Evolutionary conservation across 2,329 filamentous ascomycete species (phyloP), one percentile per base, ranked within the genome.

Genomic region (Orbilia brochopaga): DNA sequence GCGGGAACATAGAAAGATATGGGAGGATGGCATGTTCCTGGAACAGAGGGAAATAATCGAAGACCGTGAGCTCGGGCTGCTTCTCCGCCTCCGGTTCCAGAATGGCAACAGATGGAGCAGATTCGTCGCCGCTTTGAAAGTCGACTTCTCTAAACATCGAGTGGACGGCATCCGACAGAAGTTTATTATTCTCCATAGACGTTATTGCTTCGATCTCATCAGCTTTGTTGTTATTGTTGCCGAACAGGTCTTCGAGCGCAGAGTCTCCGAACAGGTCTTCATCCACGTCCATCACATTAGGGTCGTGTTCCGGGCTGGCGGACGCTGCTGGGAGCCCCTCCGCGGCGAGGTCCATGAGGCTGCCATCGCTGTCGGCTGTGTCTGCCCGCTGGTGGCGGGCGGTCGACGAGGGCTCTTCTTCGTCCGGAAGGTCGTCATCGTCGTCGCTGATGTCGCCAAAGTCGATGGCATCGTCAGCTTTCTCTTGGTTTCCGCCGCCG

Each of bases 401-500:
- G 10, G 27, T 1, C 1, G 19, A 23, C 15, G 75, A 53, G 5
- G 70, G 74, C 60, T 87, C 85, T 62, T 87, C 85, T 70, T 90
- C 88, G 74, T 94, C 91, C 5, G 94, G 91, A 10, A 91, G 89
- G 6, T 96, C 59, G 21, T 70, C 84, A 74, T 97, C 92, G 78
- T 95, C 92, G 78, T 97, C 93, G 75, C 89, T 89, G 73, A 97
- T 92, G 77, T 96, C 91, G 78, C 90, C 91, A 76, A 85, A 99
- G 78, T 99, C 94, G 73, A 94, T 82, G 44, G 94, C 94, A 80
- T 97, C 90, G 70, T 92, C 92, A 61, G 92, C 93, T 80, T 99
- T 99, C 79, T 91, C 89, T 5, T 83, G 83, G 74, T 87, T 83
- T 74, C 88, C 87, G 74, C 75, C 75, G 8, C 35, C 46, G 10